Evolutionary conservation across 352 stramenopile species (phyloP).

Genomic region (Phytophthora sansomeana): DNA sequence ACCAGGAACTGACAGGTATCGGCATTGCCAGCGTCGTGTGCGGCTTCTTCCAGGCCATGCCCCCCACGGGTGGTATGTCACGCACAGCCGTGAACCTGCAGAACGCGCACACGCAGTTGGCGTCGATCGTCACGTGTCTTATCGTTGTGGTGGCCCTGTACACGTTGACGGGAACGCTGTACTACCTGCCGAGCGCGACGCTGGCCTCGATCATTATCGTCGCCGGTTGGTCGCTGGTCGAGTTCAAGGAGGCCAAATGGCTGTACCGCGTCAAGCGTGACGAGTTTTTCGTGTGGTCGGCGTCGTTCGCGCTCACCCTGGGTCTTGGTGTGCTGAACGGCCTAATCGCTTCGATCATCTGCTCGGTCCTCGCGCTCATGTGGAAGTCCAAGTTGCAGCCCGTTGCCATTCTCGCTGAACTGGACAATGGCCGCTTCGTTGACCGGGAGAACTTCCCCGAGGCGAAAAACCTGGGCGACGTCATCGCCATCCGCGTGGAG

Average conservation of each 20-base stretch:
- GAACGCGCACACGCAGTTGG: constrained; percentile 18
- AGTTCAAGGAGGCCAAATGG: constrained; percentile 16
- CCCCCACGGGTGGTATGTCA: constrained; percentile 14
- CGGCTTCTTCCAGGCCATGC: constrained; percentile 19
- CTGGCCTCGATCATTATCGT: constrained; percentile 15
- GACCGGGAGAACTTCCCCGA: constrained; percentile 18
- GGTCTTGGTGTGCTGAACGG: constrained; percentile 14
- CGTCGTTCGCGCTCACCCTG: constrained; percentile 10
- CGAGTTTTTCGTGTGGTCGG: constrained; percentile 17
- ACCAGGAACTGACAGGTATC: constrained; percentile 14
- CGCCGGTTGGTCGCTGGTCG: constrained; percentile 7
- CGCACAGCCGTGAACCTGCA: constrained; percentile 16
- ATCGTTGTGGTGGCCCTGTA: constrained; percentile 18
- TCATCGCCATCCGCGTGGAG: constrained; percentile 13
- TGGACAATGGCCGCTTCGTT: constrained; percentile 14
- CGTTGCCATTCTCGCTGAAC: constrained; percentile 12
- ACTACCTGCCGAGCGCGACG: constrained; percentile 16
- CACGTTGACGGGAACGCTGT: constrained; percentile 11
- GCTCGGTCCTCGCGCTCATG: constrained; percentile 15
- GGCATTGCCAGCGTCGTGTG: constrained; percentile 14
- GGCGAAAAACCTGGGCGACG: constrained; percentile 9
- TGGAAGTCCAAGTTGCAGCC: constrained; percentile 18
- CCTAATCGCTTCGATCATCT: constrained; percentile 11
- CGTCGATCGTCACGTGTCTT: constrained; percentile 9
- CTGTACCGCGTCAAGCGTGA: constrained; percentile 13